Evolutionary conservation across 768 basidiomycete genomes (phyloP).

Genomic region (Candolleomyces efflorescens): DNA sequence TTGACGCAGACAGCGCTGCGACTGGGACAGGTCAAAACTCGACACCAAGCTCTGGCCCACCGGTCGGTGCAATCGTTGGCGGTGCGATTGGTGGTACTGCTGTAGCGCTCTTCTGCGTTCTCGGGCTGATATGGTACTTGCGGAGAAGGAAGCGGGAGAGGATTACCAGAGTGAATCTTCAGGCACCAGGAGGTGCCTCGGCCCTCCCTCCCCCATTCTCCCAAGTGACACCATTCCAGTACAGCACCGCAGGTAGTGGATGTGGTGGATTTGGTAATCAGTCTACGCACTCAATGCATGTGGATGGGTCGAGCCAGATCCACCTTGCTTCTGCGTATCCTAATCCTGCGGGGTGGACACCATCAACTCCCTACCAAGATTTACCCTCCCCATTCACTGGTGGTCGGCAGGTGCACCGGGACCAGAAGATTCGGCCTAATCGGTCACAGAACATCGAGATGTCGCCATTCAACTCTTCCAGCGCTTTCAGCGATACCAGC

Average conservation of each 20-base stretch:
- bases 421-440: not conserved
- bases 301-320: not conserved
- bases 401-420: not conserved
- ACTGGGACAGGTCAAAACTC: not conserved
- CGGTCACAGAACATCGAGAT: not conserved
- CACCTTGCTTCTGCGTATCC: not conserved
- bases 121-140: not conserved
- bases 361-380: not conserved
- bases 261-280: no score
- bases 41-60: not conserved
- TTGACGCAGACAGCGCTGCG: not conserved
- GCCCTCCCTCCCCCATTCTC: not conserved
- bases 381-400: not conserved
- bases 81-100: not conserved
- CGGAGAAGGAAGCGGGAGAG: not conserved
- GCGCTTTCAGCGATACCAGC: not conserved
- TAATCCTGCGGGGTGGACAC: not conserved
- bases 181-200: not conserved
- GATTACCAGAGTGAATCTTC: not conserved
- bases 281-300: not conserved
- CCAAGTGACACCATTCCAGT: not conserved
- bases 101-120: not conserved
- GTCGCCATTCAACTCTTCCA: not conserved
- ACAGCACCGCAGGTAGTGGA: not conserved
- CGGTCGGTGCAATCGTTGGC: not conserved